Percentiles rank a stretch among this genome's conserved stretches.
Evolutionary conservation across 1,139 yeast genomes (phyloP).

Genomic region (Pichia sp.): DNA sequence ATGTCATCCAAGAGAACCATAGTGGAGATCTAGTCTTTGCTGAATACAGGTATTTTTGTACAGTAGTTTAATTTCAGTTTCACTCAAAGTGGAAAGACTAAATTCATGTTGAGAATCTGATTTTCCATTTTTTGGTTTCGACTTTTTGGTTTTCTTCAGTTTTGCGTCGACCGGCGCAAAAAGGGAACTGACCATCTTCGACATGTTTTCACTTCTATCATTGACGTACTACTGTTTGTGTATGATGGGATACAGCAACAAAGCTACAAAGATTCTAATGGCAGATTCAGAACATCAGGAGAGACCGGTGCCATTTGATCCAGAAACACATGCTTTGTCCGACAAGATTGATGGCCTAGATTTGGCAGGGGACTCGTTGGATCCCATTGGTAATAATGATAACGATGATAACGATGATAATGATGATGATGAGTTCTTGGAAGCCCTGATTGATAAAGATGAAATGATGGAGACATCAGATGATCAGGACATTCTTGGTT

Average conservation of each 20-base stretch:
- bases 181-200: not conserved
- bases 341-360: not conserved
- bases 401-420: not conserved
- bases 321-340: constrained; percentile 1
- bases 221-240: not conserved
- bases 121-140: not conserved
- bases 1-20: constrained; percentile 36
- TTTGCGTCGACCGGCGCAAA: not conserved
- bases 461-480: constrained; percentile 28
- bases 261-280: not conserved
- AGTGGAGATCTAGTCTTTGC: not conserved
- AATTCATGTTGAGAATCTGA: not conserved
- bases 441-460: constrained; percentile 31
- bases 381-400: not conserved
- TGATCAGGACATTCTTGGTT: constrained; percentile 25
- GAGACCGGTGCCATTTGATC: constrained; percentile 2
- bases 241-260: not conserved
- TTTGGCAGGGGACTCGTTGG: not conserved
- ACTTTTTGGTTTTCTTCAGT: not conserved
- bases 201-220: not conserved
- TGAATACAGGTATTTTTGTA: not conserved
- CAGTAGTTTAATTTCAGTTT: not conserved
- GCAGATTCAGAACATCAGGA: not conserved
- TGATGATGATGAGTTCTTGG: constrained; percentile 24
- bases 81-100: not conserved